Evolutionary conservation across 2,329 filamentous ascomycete genomes (phyloP), one percentile per base, ranked within the genome.

Genomic region (Teratosphaeria epicoccoides): DNA sequence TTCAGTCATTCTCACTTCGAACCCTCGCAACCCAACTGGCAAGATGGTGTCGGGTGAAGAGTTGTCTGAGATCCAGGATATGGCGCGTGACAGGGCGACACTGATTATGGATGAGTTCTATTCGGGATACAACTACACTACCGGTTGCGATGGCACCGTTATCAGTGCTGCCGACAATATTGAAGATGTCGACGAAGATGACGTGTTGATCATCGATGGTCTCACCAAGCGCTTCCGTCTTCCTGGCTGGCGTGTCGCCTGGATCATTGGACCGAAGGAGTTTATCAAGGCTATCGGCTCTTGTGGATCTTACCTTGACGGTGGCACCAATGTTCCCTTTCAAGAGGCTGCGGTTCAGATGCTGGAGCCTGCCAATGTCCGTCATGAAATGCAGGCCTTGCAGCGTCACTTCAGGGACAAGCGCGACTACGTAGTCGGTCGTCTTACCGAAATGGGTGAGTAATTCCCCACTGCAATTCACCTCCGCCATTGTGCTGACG

Each of bases 101-200:
- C 76, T 97, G 51, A 90, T 97, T 68, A 88, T 90, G 73, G 91
- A 97, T 66, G 91, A 97, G 71, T 97, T 97, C 76, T 97, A 97
- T 73, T 59, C 64, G 47, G 88, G 50, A 6, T 97, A 96, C 77
- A 95, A 95, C 73, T 97, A 97, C 74, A 94, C 88, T 29, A 87
- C 82, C 61, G 78, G 89, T 72, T 97, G 91, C 68, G 90, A 96
- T 65, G 91, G 91, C 37, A 82, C 80, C 25, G 94, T 91, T 43
- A 88, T 96, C 67, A 90, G 85, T 47, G 85, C 89, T 7, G 91
- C 91, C 4, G 85, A 88, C 65, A 95, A 97, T 68, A 81, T 97
- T 47, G 79, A 88, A 52, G 89, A 96, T 61, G 89, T 96, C 14
- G 82, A 96, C 66, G 80, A 87, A 64, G 88, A 94, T 64, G 68